Evolutionary conservation across 805 yeast genomes (phyloP), one percentile per base, ranked within the genome.

Genomic region (Starmerella ratchasimensis): DNA sequence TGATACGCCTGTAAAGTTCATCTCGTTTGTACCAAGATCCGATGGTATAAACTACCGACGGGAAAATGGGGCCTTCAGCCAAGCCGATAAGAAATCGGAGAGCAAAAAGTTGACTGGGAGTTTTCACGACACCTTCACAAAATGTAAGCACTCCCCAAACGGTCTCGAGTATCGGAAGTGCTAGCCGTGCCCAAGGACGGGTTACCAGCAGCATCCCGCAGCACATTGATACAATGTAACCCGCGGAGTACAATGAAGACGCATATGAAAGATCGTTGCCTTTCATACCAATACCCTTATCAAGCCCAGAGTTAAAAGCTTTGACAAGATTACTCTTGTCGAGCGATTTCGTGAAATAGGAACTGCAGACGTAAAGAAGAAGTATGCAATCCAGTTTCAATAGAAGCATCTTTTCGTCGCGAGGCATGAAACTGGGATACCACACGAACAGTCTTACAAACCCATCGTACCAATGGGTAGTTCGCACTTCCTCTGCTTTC

Each of bases 231-330:
- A 68, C 55, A 33, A 67, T 63, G 47, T 67, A 67, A 2, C 72
- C 73, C 52, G 61, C 67, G 33, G 50, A 56, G 25, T 53, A 49
- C 15, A 58, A 49, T 10, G 69, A 67, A 42, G 65, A 66, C 22
- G 71, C 67, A 38, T 63, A 56, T 17, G 66, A 62, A 32, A 68
- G 57, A 44, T 69, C 70, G 41, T 69, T 62, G 3, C 69, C 71
- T 14, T 51, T 56, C 36, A 60, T 47, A 15, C 45, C 25, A 31
- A 69, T 56, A 17, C 45, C 77, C 42, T 67, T 69, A 41, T 67
- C 58, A 75, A 73, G 67, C 7, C 76, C 76, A 11, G 72, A 61
- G 21, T 67, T 73, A 49, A 70, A 73, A 3, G 79, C 76, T 44
- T 68, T 64, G 18, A 63, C 52, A 39, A 70, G 47, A 41, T 69